A percentile compares a stretch with the other conserved stretches of the same genome.
Conservation (phyloP, 768 basidiomycete genomes). For the Pleurotus tuoliensis region DNA sequence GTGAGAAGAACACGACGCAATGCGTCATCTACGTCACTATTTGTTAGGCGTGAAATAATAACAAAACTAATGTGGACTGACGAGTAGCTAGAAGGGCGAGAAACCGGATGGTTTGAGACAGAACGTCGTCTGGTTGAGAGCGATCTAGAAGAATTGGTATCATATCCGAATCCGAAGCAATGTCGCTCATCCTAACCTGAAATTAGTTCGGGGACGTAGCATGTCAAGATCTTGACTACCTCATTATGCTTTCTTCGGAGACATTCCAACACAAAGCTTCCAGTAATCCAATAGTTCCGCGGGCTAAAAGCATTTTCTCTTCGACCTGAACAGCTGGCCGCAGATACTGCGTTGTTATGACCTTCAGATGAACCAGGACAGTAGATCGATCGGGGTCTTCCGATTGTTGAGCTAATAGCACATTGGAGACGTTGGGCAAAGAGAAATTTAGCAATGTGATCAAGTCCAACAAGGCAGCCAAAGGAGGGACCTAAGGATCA, state of each 20-base stretch:
- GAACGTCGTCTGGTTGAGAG: constrained; percentile 48
- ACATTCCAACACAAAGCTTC: constrained; percentile 51
- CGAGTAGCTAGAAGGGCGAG: constrained; percentile 53
- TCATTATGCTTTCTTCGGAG: constrained; percentile 37
- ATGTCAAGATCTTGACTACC: constrained; percentile 22
- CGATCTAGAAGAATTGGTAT: constrained; percentile 46
- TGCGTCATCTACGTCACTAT: constrained; percentile 30
- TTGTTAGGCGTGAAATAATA: constrained; percentile 1
- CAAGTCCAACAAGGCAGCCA: constrained; percentile 53
- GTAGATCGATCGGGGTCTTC: constrained; percentile 18
- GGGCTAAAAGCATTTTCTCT: constrained; percentile 26
- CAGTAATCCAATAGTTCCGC: constrained; percentile 42
- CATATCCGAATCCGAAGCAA: constrained; percentile 36
- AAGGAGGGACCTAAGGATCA: constrained; percentile 34
- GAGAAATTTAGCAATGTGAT: constrained; percentile 41
- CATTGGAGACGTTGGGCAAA: constrained; percentile 42
- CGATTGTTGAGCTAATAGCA: constrained; percentile 27
- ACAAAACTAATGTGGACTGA: constrained; percentile 25
- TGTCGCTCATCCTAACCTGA: constrained; percentile 30
- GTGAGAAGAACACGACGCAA: constrained; percentile 42
- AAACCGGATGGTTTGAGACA: constrained; percentile 44
- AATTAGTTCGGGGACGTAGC: neutral
- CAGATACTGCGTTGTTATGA: constrained; percentile 38
- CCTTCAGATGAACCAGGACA: constrained; percentile 37
- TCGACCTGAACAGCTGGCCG: constrained; percentile 24